A percentile compares a stretch with the other conserved stretches of the same genome.
These are phyloP conservation scores for Astrothelium macrocarpum DNA, from an alignment of 495 filamentous ascomycete genomes.

Conservation along the genomic window DNA sequence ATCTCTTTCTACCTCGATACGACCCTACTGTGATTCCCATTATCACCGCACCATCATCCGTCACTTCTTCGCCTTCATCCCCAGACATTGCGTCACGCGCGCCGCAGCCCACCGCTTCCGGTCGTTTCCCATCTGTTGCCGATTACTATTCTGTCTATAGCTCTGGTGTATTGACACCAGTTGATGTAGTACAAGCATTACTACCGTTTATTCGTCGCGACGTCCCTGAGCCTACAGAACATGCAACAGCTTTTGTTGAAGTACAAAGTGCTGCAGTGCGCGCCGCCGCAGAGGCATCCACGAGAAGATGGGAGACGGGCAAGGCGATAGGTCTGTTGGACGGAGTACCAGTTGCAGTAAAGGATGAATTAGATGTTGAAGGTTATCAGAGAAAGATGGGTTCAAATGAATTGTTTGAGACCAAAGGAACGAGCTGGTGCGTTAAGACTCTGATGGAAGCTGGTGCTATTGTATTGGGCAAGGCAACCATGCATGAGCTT, in stretches of 20 bases:
- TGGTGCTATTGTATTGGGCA: constrained; percentile 75
- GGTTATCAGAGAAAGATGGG: constrained; percentile 63
- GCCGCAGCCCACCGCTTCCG: constrained; percentile 17
- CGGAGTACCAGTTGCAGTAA: constrained; percentile 78
- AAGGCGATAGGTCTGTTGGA: constrained; percentile 59
- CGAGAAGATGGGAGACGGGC: constrained; percentile 56
- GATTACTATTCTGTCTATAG: constrained; percentile 70
- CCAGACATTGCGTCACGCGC: constrained; percentile 27
- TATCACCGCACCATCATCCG: constrained; percentile 5
- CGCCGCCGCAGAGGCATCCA: constrained; percentile 60
- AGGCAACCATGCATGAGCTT: constrained; percentile 86
- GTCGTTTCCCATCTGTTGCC: constrained; percentile 50
- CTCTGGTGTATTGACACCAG: constrained; percentile 58
- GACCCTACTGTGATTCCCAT: constrained; percentile 81
- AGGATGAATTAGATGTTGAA: constrained; percentile 71
- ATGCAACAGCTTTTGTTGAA: constrained; percentile 61
- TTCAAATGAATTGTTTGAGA: constrained; percentile 38
- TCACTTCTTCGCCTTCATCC: constrained; percentile 18
- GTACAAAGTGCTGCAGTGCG: constrained; percentile 50
- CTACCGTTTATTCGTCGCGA: constrained; percentile 60
- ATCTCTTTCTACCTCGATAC: constrained; percentile 52
- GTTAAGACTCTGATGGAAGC: constrained; percentile 64
- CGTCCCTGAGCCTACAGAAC: constrained; percentile 40
- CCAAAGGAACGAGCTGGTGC: constrained; percentile 60
- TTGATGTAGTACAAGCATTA: constrained; percentile 57